Evolutionary conservation across 306 rosid genomes (phyloP).

Genomic region (Potentilla sterilis): DNA sequence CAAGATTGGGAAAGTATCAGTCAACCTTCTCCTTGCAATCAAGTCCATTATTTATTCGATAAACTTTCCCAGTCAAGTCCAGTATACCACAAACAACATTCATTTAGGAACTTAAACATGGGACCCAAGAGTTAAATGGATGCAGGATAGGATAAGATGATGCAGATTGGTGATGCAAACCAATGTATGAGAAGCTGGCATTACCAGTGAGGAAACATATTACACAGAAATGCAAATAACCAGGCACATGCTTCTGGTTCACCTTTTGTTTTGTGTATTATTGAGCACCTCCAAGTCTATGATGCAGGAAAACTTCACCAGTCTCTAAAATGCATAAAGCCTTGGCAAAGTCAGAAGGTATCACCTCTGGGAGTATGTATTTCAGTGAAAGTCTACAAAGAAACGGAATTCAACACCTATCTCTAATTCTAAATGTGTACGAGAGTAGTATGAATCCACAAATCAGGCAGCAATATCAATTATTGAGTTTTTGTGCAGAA

Average conservation of each 20-base stretch:
- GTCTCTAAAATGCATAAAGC: too few species aligned
- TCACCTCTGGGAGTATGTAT: neutral
- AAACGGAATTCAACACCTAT: neutral
- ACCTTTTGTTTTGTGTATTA: neutral
- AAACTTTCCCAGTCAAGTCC: too few species aligned
- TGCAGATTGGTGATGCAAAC: neutral
- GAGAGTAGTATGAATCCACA: conserved; percentile 8
- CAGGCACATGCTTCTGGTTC: conserved; percentile 28
- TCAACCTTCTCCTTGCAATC: too few species aligned
- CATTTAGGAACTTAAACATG: conserved; percentile 9
- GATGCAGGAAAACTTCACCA: neutral
- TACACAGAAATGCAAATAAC: neutral
- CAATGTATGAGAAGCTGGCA: neutral
- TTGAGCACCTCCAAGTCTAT: conserved; percentile 4
- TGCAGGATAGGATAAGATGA: neutral
- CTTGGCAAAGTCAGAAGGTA: neutral
- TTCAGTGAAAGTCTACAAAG: neutral
- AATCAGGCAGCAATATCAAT: conserved; percentile 8
- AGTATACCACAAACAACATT: conserved; percentile 9
- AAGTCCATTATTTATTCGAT: too few species aligned
- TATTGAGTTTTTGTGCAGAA: conserved; percentile 22
- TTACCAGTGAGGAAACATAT: conserved; percentile 7
- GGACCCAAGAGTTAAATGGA: neutral
- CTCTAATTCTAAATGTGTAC: conserved; percentile 4
- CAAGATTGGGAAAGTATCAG: too few species aligned